Base-by-base conservation (phyloP, 2,329 filamentous ascomycete genomes). In the Xylaria sp. region DNA sequence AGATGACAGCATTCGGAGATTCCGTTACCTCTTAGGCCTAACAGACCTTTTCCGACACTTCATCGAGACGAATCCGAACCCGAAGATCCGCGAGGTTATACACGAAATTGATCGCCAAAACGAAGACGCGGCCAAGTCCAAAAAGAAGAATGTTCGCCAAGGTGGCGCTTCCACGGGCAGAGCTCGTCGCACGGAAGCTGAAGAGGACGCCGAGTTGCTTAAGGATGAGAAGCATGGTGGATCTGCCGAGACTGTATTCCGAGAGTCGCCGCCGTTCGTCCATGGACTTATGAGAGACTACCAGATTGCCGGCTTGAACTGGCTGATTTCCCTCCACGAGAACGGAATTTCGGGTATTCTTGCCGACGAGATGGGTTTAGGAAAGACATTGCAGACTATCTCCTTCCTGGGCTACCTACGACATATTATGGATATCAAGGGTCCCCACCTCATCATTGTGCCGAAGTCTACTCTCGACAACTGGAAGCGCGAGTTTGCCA, bases 31-130 rank as follows among this genome's bases (percentile, higher is more conserved):
- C 1, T 83, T 99, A 13, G 95, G 95, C 21, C 80, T 99, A 48
- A 99, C 94, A 16, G 94, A 99, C 68, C 81, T 99, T 18, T 99
- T 99, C 78, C 91, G 95, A 61, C 94, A 99, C 75, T 99, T 99
- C 73, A 99, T 99, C 75, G 92, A 97, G 70, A 91, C 92, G 7
- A 99, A 97, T 69, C 93, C 92, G 4, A 92, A 99, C 69, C 93
- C 94, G 16, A 91, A 90, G 66, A 94, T 97, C 67, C 90, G 93
- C 66, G 90, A 96, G 54, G 91, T 97, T 64, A 94, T 97, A 82
- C 83, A 84, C 46, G 91, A 97, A 73, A 97, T 97, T 67, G 94
- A 99, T 73, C 88, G 91, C 43, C 92, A 96, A 71, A 95, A 97
- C 71, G 87, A 83, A 11, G 90, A 92, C 63, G 83, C 85, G 24